Conservation (phyloP, 805 yeast genomes). For the Zygosaccharomyces gambellarensis region DNA sequence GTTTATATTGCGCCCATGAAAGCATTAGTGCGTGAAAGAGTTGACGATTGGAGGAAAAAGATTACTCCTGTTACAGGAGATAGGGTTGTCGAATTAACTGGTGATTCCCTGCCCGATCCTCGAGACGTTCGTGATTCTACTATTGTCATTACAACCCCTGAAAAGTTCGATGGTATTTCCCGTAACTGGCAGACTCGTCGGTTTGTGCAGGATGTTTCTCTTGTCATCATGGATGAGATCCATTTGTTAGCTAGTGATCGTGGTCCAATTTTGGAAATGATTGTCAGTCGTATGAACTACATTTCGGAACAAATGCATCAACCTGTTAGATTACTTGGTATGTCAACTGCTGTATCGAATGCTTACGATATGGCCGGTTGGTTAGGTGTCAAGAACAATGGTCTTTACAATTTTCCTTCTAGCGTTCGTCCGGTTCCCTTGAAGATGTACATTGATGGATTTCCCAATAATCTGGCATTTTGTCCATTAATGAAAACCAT, state of each 20-base stretch:
- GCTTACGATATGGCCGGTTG: constrained; percentile 92
- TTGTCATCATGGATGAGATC: constrained; percentile 92
- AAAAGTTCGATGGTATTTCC: constrained; percentile 96
- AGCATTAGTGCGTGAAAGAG: constrained; percentile 94
- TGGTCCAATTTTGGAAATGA: constrained; percentile 93
- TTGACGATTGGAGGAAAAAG: constrained; percentile 77
- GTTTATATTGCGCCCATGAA: constrained; percentile 92
- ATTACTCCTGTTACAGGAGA: constrained; percentile 89
- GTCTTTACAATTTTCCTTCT: constrained; percentile 92
- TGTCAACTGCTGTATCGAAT: constrained; percentile 92
- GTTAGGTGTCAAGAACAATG: constrained; percentile 78
- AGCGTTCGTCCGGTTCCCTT: constrained; percentile 93
- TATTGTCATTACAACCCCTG: constrained; percentile 89
- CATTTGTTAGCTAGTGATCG: constrained; percentile 95
- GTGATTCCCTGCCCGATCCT: constrained; percentile 87
- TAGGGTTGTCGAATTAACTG: constrained; percentile 82
- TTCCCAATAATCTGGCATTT: constrained; percentile 71
- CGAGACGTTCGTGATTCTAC: constrained; percentile 80
- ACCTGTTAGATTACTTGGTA: constrained; percentile 83
- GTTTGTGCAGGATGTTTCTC: constrained; percentile 73
- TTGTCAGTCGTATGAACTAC: constrained; percentile 79
- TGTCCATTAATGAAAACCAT: constrained; percentile 70
- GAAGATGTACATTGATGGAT: constrained; percentile 84
- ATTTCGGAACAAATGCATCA: constrained; percentile 64
- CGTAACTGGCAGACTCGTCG: constrained; percentile 85